These are phyloP conservation scores for Malassezia equina DNA, from an alignment of 1,284 basidiomycete species.

Conservation along the genomic window DNA sequence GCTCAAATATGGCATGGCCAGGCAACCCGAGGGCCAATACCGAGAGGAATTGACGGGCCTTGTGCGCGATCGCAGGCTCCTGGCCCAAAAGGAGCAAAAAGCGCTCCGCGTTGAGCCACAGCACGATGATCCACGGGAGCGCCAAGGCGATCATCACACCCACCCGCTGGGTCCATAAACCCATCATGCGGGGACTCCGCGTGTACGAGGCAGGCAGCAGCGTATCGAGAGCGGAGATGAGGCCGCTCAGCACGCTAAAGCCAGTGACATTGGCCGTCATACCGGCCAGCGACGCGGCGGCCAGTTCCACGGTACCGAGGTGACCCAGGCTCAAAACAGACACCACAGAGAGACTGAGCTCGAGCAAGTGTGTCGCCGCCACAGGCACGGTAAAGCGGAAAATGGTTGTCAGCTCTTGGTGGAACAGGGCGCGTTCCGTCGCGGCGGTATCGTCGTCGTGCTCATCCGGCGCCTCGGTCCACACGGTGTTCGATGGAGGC, in stretches of 20 bases:
- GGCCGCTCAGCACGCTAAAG: constrained; percentile 53
- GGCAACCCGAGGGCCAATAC: constrained; percentile 74
- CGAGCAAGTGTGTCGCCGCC: constrained; percentile 40
- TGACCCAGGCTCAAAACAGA: constrained; percentile 44
- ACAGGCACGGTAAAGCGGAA: constrained; percentile 34
- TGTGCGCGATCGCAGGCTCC: constrained; percentile 70
- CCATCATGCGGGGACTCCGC: constrained; percentile 68
- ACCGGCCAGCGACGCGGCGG: constrained; percentile 37
- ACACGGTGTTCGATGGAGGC: neutral
- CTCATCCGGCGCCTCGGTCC: neutral
- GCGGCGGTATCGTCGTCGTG: neutral
- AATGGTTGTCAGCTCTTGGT: constrained; percentile 19
- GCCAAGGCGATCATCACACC: constrained; percentile 51
- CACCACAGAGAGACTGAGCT: constrained; percentile 40
- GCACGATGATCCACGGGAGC: constrained; percentile 24
- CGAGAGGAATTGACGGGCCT: constrained; percentile 63
- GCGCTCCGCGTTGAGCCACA: constrained; percentile 70
- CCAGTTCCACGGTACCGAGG: constrained; percentile 40
- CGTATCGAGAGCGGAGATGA: constrained; percentile 73
- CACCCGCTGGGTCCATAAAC: constrained; percentile 83
- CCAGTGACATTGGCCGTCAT: constrained; percentile 47
- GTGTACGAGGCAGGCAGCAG: constrained; percentile 85
- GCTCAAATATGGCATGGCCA: constrained; percentile 58
- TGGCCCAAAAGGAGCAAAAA: constrained; percentile 71
- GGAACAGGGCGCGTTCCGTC: neutral